A percentile compares a stretch with the other conserved stretches of the same genome.
Conservation (phyloP, 352 stramenopile genomes). For the Phytophthora nicotianae region DNA sequence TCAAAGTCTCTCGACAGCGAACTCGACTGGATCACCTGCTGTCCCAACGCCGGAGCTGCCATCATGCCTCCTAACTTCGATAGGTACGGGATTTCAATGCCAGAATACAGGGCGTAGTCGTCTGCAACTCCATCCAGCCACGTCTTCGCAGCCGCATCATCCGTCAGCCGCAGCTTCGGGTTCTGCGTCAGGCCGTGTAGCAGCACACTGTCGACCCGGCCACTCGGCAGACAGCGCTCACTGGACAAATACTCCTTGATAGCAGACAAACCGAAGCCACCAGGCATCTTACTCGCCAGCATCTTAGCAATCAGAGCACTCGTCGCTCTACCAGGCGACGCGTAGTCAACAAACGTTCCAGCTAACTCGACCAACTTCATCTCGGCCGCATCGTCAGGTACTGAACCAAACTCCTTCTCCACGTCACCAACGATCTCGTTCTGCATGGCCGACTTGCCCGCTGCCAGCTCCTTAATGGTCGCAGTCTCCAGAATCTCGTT, state of each 20-base stretch:
- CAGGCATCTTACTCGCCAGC: slow-evolving; percentile 78
- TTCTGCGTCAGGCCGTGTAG: slow-evolving; percentile 73
- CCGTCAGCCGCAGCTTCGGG: slow-evolving; percentile 70
- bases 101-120: slow-evolving; percentile 70
- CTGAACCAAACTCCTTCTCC: slow-evolving; percentile 86
- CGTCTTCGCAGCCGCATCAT: slow-evolving; percentile 68
- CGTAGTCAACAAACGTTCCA: slow-evolving; percentile 69
- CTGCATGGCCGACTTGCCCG: slow-evolving; percentile 86
- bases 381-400: slow-evolving; percentile 75
- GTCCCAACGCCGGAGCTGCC: slow-evolving; percentile 33
- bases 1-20: slow-evolving; percentile 55
- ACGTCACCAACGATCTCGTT: slow-evolving; percentile 90
- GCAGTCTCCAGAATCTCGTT: slow-evolving; percentile 61
- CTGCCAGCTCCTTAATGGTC: slow-evolving; percentile 82
- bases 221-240: slow-evolving; percentile 74
- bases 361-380: slow-evolving; percentile 78
- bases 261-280: slow-evolving; percentile 77
- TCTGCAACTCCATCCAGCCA: slow-evolving; percentile 84
- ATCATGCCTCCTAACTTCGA: slow-evolving; percentile 48
- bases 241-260: slow-evolving; percentile 75
- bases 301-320: slow-evolving; percentile 82
- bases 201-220: slow-evolving; percentile 80
- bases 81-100: slow-evolving; percentile 64
- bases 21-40: slow-evolving; percentile 35
- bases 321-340: slow-evolving; percentile 74